A percentile compares a stretch with the other conserved stretches of the same genome.
These are phyloP conservation scores for Cytospora mali DNA, from an alignment of 2,329 filamentous ascomycete genomes.

Conservation along the genomic window DNA sequence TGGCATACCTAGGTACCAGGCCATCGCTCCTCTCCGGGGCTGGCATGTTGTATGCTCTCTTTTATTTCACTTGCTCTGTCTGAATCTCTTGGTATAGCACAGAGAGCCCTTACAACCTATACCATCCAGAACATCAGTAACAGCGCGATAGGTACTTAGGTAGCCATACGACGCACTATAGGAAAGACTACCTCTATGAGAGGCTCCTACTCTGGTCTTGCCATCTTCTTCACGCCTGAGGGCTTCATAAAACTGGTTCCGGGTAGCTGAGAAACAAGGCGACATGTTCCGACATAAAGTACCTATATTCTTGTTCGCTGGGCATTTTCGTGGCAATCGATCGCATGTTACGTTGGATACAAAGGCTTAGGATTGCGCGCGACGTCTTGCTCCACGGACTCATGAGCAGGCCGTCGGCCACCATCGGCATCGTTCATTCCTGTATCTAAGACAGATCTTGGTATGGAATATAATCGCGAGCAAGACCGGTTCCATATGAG, in stretches of 20 bases:
- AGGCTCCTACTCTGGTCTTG: no score
- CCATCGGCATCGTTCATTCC: constrained; percentile 2
- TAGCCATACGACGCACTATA: background rate
- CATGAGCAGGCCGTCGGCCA: constrained; percentile 8
- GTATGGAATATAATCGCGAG: constrained; percentile 1
- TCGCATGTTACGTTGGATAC: constrained; percentile 8
- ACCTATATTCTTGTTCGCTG: no score
- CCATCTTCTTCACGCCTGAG: no score
- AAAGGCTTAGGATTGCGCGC: constrained; percentile 1
- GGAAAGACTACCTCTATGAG: background rate
- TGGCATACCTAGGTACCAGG: no score
- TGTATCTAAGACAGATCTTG: background rate
- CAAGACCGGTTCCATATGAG: background rate
- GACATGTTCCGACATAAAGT: no score
- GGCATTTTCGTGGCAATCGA: constrained; percentile 6
- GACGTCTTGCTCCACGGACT: constrained; percentile 13
- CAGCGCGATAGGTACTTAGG: background rate
- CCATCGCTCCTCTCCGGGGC: no score
- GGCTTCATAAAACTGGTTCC: no score
- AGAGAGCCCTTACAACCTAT: background rate
- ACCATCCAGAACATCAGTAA: background rate
- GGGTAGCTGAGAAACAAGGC: no score
- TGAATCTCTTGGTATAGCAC: background rate
- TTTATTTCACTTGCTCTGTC: background rate
- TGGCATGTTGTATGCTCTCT: background rate